Base-by-base conservation (phyloP, 495 filamentous ascomycete genomes). In the Neurospora sp. region DNA sequence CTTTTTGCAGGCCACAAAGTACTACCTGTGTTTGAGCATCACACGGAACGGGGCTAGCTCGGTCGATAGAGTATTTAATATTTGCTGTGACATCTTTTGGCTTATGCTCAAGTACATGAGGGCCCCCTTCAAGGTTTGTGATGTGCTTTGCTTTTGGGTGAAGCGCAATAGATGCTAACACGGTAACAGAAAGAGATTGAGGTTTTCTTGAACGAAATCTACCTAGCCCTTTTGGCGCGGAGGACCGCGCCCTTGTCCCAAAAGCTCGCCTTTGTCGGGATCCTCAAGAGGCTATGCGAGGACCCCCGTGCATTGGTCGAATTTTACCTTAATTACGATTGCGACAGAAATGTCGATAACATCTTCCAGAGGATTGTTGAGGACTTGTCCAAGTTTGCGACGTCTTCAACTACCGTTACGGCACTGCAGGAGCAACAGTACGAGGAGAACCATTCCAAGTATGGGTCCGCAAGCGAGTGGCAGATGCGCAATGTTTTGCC, bases 311-410 rank as follows among this genome's bases (percentile, higher is more conserved):
- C 93, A 0, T 79, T 99, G 73, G 96, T 99, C 5, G 96, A 99
- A 82, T 90, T 96, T 17, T 99, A 98, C 80, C 88, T 99, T 71
- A 99, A 99, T 79, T 99, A 99, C 76, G 96, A 99, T 78, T 99
- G 96, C 81, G 96, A 98, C 77, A 86, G 94, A 40, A 92, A 93
- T 31, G 86, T 98, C 75, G 96, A 99, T 81, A 98, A 99, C 76
- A 97, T 98, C 77, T 98, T 97, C 81, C 95, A 99, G 80, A 92
- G 90, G 70, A 86, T 97, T 45, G 94, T 98, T 38, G 96, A 99
- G 80, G 94, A 98, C 81, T 82, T 98, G 10, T 94, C 95, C 20
- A 90, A 90, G 72, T 91, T 95, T 69, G 89, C 93, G 0, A 93
- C 91, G 70, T 85, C 90, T 12, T 90, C 94, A 0, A 89, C 94